Percentiles rank a stretch among this genome's conserved stretches.
These are phyloP conservation scores for Puccinellia tenuiflora DNA, from an alignment of 176 grass and related monocot species.

Conservation along the genomic window DNA sequence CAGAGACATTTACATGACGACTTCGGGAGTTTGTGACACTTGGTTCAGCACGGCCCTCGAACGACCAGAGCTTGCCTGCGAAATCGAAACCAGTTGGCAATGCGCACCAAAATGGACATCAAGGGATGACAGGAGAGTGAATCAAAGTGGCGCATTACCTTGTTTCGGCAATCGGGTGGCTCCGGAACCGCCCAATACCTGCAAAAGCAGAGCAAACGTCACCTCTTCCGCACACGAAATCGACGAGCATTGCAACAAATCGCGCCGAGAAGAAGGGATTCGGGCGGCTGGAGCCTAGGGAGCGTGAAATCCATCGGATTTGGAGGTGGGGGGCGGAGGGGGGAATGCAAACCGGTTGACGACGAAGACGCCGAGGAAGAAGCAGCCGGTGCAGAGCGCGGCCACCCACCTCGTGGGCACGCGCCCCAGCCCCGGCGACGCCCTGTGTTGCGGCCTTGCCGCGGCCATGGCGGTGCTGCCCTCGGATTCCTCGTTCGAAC, in stretches of 20 bases:
- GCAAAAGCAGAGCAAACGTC: background rate
- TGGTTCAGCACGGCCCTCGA: constrained; percentile 22
- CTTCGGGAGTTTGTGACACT: constrained; percentile 44
- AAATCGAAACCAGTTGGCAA: constrained; percentile 1
- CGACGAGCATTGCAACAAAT: constrained; percentile 5
- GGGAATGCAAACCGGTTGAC: constrained; percentile 34
- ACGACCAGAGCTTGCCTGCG: constrained; percentile 22
- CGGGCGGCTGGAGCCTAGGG: background rate
- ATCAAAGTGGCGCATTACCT: background rate
- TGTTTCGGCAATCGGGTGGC: constrained; percentile 32
- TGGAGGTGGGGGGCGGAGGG: background rate
- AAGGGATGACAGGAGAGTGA: background rate
- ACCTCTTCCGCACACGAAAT: constrained; percentile 8
- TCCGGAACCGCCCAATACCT: constrained; percentile 51
- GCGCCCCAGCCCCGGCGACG: constrained; percentile 31
- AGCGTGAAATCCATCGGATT: constrained; percentile 6
- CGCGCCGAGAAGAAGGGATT: background rate
- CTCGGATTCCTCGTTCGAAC: constrained; percentile 29
- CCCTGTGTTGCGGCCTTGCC: constrained; percentile 45
- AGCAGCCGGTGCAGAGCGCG: constrained; percentile 52
- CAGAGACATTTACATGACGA: constrained; percentile 37
- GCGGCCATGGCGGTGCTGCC: constrained; percentile 2
- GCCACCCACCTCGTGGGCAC: constrained; percentile 39
- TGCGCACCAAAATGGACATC: background rate
- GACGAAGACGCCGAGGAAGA: constrained; percentile 49